Evolutionary conservation across 2,329 filamentous ascomycete species (phyloP).

Genomic region (Fulvia fulva): DNA sequence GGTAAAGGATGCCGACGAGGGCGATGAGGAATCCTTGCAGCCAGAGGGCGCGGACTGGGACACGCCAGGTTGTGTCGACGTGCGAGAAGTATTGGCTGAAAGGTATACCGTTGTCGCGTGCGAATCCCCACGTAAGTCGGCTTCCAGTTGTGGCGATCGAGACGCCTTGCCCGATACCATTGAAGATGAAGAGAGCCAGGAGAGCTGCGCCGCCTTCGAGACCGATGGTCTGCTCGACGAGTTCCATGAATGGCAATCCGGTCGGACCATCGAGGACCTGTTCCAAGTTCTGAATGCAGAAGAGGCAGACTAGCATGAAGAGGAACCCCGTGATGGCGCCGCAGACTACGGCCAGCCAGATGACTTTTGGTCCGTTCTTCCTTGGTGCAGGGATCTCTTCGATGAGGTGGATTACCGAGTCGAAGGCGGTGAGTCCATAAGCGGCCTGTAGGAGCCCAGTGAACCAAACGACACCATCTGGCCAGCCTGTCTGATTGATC

Average conservation of each 20-base stretch:
- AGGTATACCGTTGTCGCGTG: conserved; percentile 26
- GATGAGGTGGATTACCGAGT: conserved; percentile 57
- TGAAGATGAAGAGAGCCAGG: conserved; percentile 53
- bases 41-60: conserved; percentile 52
- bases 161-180: conserved; percentile 52
- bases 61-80: conserved; percentile 49
- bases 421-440: conserved; percentile 56
- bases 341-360: conserved; percentile 51
- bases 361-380: conserved; percentile 49
- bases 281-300: conserved; percentile 50
- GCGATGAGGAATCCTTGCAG: conserved; percentile 47
- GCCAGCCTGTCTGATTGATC: conserved; percentile 52
- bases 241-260: conserved; percentile 56
- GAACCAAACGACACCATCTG: conserved; percentile 55
- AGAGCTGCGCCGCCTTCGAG: conserved; percentile 45
- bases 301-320: conserved; percentile 56
- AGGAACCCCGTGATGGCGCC: conserved; percentile 47
- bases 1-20: conserved; percentile 49
- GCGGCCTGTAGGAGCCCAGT: conserved; percentile 55
- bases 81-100: conserved; percentile 30
- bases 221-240: conserved; percentile 52
- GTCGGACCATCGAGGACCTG: conserved; percentile 44
- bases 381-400: conserved; percentile 54
- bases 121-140: conserved; percentile 28
- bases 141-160: conserved; percentile 44